These are phyloP conservation scores for Ganoderma leucocontextum DNA, from an alignment of 1,284 basidiomycete species.

Conservation along the genomic window DNA sequence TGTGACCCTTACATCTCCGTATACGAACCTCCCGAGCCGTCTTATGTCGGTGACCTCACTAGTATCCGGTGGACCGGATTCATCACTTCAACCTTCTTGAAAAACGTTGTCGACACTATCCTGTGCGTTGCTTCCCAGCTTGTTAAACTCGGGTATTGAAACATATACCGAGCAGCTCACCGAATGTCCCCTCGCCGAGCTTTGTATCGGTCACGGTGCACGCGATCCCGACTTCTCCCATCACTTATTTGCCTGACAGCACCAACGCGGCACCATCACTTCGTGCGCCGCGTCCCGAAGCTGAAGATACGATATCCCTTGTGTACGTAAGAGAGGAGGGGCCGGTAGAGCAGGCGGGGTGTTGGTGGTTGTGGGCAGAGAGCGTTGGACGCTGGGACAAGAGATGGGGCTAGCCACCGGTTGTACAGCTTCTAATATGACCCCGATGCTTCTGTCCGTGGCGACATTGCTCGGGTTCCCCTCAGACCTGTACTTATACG, in stretches of 20 bases:
- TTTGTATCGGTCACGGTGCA: constrained; percentile 35
- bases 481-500: too few species aligned
- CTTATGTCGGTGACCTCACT: constrained; percentile 52
- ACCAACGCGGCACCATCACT: constrained; percentile 18
- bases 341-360: background rate
- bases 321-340: constrained; percentile 26
- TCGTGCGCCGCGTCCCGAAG: constrained; percentile 33
- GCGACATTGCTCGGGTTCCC: too few species aligned
- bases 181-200: constrained; percentile 10
- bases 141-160: background rate
- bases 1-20: constrained; percentile 56
- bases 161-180: constrained; percentile 11
- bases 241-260: constrained; percentile 29
- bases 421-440: too few species aligned
- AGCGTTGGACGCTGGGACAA: constrained; percentile 40
- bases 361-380: constrained; percentile 38
- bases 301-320: constrained; percentile 39
- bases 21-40: constrained; percentile 54
- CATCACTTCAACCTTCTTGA: constrained; percentile 58
- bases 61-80: constrained; percentile 69
- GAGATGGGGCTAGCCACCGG: constrained; percentile 35
- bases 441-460: too few species aligned
- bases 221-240: constrained; percentile 35
- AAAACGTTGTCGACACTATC: constrained; percentile 53
- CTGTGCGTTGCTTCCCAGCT: constrained; percentile 44